Evolutionary conservation across 495 filamentous ascomycete species (phyloP), one percentile per base, ranked within the genome.

Genomic region (Pseudevernia furfuracea): DNA sequence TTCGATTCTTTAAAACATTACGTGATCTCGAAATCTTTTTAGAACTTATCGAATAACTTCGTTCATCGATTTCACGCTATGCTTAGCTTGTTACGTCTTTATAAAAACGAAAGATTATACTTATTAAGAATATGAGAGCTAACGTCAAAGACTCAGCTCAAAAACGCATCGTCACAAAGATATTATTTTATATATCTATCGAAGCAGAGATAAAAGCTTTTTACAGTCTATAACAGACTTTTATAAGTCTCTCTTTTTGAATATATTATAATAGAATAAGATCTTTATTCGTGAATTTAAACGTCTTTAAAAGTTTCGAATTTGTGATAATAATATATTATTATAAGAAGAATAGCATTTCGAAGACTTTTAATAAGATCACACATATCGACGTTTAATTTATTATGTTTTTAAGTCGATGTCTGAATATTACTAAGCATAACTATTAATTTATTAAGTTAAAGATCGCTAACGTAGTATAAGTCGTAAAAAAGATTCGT

Each of bases 361-460:
- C 2, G 12, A 39, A 39, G 10, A 11, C 12, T 14, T 39, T 11
- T n/a, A n/a, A n/a, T n/a, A 39, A 39, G 1, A 10, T 39, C 4
- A 10, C 37, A 2, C 5, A 2, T 39, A 39, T 14, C 2, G 12
- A 39, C 12, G 12, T 39, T 39, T 14, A 39, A 39, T 17, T 4
- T 5, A 60, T 57, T 67, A 49, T 60, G 34, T 59, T 63, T n/a
- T 30, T 63, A 21, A 63, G 32, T 57, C 2, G 8, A 6, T 11
- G 8, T 3, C 10, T 55, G 11, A 63, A 38, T 41, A 36, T 19
- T 10, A 3, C 14, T 21, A 19, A 55, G 39, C 19, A n/a, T 36
- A 55, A 63, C 8, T 63, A 63, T 12, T 55, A 28, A 6, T 21
- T 14, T 10, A 55, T 19, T 3, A 12, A 63, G 34, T 28, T 41